Evolutionary conservation across 2,329 filamentous ascomycete genomes (phyloP).

Genomic region (Pyrenophora seminiperda): DNA sequence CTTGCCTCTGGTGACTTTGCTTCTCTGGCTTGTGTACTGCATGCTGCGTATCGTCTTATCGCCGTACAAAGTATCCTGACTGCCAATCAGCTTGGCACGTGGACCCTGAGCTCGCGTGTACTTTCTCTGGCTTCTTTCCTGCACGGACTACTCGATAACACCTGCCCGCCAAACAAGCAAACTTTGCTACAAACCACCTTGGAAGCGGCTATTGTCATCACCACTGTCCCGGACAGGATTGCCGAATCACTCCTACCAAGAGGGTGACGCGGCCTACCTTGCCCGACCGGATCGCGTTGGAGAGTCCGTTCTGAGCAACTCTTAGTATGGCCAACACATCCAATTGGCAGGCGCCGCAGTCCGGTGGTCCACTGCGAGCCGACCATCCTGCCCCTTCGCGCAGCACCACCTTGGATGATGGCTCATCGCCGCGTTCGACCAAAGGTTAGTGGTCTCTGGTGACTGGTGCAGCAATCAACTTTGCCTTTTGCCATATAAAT

Average conservation of each 20-base stretch:
- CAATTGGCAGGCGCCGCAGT: conserved; percentile 31
- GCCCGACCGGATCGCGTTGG: background rate
- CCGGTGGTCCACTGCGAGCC: conserved; percentile 26
- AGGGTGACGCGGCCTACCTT: conserved; percentile 11
- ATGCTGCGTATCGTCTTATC: too few relatives aligned
- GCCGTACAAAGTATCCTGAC: conserved; percentile 13
- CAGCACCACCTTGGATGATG: conserved; percentile 28
- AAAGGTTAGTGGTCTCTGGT: conserved; percentile 40
- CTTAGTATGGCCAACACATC: conserved; percentile 32
- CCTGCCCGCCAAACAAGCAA: conserved; percentile 18
- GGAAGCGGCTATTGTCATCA: conserved; percentile 19
- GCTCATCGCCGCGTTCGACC: conserved; percentile 37
- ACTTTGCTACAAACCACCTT: conserved; percentile 20
- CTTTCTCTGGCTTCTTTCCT: conserved; percentile 8
- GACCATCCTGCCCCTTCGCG: conserved; percentile 22
- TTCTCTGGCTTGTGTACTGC: background rate
- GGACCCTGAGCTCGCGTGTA: conserved; percentile 26
- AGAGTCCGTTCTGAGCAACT: background rate
- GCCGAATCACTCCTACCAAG: conserved; percentile 1
- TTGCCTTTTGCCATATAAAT: background rate
- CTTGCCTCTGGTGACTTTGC: background rate
- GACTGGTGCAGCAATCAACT: background rate
- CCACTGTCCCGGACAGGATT: conserved; percentile 3
- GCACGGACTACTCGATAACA: conserved; percentile 18
- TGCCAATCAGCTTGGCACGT: conserved; percentile 43